Base-by-base conservation (phyloP, 345 rosid species). In the Capsella bursapastoris region DNA sequence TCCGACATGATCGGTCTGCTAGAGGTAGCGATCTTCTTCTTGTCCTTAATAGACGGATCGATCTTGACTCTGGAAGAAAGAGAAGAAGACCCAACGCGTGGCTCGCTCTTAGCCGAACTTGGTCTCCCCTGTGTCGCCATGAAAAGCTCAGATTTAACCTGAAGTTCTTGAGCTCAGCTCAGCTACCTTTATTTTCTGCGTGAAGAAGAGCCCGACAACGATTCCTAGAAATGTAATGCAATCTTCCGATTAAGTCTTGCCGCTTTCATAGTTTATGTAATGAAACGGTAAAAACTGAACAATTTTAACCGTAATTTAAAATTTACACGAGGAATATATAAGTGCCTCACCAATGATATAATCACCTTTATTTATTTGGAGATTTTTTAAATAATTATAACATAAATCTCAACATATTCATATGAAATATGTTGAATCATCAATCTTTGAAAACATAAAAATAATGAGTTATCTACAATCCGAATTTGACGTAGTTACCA, bases 81-180 rank as follows among this genome's bases (percentile, higher is more conserved):
- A 57, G 77, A 66, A 66, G 77, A 78, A 72, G 90, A 79, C 45
- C 86, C 83, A 76, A 75, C 87, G 73, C 83, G 88, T 62, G 82
- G 76, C 68, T 75, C 85, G 70, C 73, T 77, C 88, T 79, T 90
- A 57, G 71, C 80, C 32, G 67, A 80, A 71, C 56, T 79, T 12
- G 83, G 60, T 74, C 77, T 92, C 67, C 80, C 73, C 49, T 81
- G 90, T 65, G 86, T 68, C 28, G 91, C 81, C 91, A 85, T 78
- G 29, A 14, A 68, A 53, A 45, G 18, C 51, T 78, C 38, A 15
- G 62, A 27, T 55, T 35, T 34, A n/a, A n/a, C 2, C 62, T 78
- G 37, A 71, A 58, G n/a, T 59, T 59, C n/a, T n/a, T n/a, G n/a
- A n/a, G n/a, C n/a, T n/a, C n/a, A 44, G 61, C 51, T 60, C 41